Evolutionary conservation across 805 yeast genomes (phyloP).

Genomic region (Yamadazyma olivae): DNA sequence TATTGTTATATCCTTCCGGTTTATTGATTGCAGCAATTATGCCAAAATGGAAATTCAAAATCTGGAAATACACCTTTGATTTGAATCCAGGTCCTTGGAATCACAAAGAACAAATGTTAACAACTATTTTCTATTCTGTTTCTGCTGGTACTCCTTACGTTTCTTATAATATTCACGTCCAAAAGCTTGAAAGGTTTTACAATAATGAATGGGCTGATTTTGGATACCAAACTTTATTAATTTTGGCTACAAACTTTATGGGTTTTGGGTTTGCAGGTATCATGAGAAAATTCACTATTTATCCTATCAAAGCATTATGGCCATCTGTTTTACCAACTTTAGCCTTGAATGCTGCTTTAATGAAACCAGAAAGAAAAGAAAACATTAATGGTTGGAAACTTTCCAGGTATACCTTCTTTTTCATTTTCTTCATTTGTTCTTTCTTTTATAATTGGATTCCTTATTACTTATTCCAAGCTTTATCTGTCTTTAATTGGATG

Average conservation of each 20-base stretch:
- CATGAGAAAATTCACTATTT: conserved; percentile 37
- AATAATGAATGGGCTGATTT: conserved; percentile 22
- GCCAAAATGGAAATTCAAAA: conserved; percentile 36
- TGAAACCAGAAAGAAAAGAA: conserved; percentile 22
- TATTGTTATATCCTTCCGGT: conserved; percentile 46
- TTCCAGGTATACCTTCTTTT: conserved; percentile 24
- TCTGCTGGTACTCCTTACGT: conserved; percentile 20
- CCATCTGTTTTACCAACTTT: conserved; percentile 35
- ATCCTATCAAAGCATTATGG: conserved; percentile 53
- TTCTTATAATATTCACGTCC: conserved; percentile 22
- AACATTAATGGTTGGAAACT: conserved; percentile 31
- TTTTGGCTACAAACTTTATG: conserved; percentile 23
- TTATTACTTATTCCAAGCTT: conserved; percentile 21
- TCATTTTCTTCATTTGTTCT: conserved; percentile 27
- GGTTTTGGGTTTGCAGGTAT: conserved; percentile 31
- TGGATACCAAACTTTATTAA: conserved; percentile 22
- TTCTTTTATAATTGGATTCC: conserved; percentile 30
- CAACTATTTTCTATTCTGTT: conserved; percentile 33
- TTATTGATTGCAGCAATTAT: conserved; percentile 28
- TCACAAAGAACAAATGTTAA: conserved; percentile 57
- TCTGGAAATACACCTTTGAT: conserved; percentile 32
- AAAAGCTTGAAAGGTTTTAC: conserved; percentile 19
- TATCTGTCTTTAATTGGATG: conserved; percentile 28
- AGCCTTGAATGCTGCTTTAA: conserved; percentile 26
- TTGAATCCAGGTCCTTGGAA: conserved; percentile 67